Percentiles rank a stretch among this genome's conserved stretches.
phyloP scores from a whole-genome alignment of 306 rosid species.

The Glycine tomentella region DNA sequence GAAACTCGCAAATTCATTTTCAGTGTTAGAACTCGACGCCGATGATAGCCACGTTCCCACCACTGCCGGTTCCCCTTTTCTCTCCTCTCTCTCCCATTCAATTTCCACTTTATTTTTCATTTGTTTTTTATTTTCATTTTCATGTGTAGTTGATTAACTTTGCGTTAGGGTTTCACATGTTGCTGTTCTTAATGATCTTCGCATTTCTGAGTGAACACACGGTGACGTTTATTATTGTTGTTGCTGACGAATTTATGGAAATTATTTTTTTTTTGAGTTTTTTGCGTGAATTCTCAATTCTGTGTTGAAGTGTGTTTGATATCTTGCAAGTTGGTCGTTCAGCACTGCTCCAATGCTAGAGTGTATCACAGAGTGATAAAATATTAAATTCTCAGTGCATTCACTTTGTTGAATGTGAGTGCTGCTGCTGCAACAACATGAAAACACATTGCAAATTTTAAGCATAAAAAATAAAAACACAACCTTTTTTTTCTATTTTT shows the following conservation, averaged over 20 bases:
- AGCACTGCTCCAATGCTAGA: constrained; percentile 5
- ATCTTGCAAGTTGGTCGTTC: background rate
- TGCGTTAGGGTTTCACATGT: constrained; percentile 45
- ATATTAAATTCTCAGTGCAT: no score
- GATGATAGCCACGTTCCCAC: constrained; percentile 55
- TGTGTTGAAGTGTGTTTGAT: background rate
- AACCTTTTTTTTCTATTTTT: no score
- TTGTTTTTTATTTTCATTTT: no score
- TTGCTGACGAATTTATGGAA: constrained; percentile 8
- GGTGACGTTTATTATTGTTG: background rate
- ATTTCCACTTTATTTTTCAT: background rate
- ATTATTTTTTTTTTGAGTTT: background rate
- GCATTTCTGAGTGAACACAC: background rate
- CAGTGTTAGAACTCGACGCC: constrained; percentile 71
- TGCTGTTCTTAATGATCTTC: constrained; percentile 25
- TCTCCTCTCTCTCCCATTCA: background rate
- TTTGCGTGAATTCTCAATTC: background rate
- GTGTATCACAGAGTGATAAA: background rate
- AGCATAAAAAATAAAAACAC: no score
- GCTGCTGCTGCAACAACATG: no score
- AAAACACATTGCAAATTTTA: no score
- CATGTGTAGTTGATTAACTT: background rate
- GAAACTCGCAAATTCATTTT: constrained; percentile 63
- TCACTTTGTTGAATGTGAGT: no score
- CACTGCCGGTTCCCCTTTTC: constrained; percentile 26